Conservation (phyloP, 148 eudicot species). For the Suaeda aralocaspica region DNA sequence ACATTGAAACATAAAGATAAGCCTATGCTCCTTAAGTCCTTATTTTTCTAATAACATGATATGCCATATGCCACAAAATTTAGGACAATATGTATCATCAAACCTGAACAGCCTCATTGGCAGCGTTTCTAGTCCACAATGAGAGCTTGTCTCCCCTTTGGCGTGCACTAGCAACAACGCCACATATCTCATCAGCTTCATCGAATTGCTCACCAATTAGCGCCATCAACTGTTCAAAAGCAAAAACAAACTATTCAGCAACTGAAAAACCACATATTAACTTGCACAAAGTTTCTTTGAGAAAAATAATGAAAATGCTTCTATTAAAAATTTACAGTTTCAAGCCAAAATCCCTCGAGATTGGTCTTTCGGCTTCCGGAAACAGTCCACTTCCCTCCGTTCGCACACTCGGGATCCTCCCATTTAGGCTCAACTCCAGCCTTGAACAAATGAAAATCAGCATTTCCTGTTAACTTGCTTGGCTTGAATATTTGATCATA, state of each 20-base stretch:
- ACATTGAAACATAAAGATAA: neutral
- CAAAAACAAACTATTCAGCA: slow-evolving; percentile 13
- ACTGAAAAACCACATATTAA: neutral
- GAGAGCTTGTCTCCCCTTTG: slow-evolving; percentile 74
- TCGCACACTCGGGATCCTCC: slow-evolving; percentile 99
- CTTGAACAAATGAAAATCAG: slow-evolving; percentile 91
- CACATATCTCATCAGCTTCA: slow-evolving; percentile 90
- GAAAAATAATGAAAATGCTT: neutral
- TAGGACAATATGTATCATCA: slow-evolving; percentile 10
- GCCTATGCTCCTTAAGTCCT: neutral
- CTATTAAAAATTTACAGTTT: slow-evolving; percentile 51
- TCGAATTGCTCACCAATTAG: slow-evolving; percentile 92
- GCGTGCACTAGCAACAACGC: slow-evolving; percentile 95
- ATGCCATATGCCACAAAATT: neutral
- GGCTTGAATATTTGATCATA: slow-evolving; percentile 86
- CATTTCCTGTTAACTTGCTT: slow-evolving; percentile 64
- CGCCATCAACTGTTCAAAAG: slow-evolving; percentile 70
- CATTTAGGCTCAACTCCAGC: slow-evolving; percentile 94
- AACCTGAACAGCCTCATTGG: slow-evolving; percentile 96
- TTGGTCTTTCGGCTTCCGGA: slow-evolving; percentile 47
- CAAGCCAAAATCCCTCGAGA: slow-evolving; percentile 91
- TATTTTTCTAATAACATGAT: neutral
- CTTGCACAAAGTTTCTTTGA: neutral
- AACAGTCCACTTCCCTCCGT: slow-evolving; percentile 96
- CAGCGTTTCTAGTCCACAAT: slow-evolving; percentile 82